phyloP scores from a whole-genome alignment of 257 asterid genomes.

The Haberlea rhodopensis region DNA sequence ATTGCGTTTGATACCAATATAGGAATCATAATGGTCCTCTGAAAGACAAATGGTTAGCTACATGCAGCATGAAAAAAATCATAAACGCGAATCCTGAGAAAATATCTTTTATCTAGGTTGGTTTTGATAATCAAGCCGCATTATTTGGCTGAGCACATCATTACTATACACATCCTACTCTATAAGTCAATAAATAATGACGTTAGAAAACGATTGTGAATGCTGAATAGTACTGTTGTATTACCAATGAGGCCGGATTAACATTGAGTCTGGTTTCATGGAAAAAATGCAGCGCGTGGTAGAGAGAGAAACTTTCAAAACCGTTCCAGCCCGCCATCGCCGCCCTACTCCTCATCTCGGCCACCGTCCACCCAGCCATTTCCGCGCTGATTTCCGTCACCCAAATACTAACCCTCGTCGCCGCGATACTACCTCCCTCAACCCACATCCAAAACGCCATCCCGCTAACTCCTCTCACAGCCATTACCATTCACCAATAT shows the following conservation, averaged over 20 bases:
- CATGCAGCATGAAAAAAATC: neutral
- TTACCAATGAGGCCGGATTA: neutral
- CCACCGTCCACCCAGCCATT: too few relatives aligned
- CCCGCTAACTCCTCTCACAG: too few relatives aligned
- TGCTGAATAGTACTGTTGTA: conserved; percentile 12
- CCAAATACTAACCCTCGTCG: too few relatives aligned
- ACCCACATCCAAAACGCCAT: too few relatives aligned
- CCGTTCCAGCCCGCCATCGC: too few relatives aligned
- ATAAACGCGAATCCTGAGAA: neutral
- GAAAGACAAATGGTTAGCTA: neutral
- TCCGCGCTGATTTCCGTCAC: too few relatives aligned
- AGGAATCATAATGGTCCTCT: conserved; percentile 2
- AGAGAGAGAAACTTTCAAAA: too few relatives aligned
- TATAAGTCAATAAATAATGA: neutral
- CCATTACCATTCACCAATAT: too few relatives aligned
- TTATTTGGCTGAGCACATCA: conserved; percentile 10
- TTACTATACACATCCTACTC: neutral
- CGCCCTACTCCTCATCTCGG: too few relatives aligned
- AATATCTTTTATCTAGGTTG: conserved; percentile 16
- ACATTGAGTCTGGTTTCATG: too few relatives aligned
- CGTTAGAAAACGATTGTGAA: conserved; percentile 19
- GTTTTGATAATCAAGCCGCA: conserved; percentile 10
- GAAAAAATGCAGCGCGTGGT: too few relatives aligned
- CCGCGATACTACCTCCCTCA: too few relatives aligned
- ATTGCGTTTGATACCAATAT: conserved; percentile 4